Base-by-base conservation (phyloP, 2,329 filamentous ascomycete genomes). In the Apiospora hydei region DNA sequence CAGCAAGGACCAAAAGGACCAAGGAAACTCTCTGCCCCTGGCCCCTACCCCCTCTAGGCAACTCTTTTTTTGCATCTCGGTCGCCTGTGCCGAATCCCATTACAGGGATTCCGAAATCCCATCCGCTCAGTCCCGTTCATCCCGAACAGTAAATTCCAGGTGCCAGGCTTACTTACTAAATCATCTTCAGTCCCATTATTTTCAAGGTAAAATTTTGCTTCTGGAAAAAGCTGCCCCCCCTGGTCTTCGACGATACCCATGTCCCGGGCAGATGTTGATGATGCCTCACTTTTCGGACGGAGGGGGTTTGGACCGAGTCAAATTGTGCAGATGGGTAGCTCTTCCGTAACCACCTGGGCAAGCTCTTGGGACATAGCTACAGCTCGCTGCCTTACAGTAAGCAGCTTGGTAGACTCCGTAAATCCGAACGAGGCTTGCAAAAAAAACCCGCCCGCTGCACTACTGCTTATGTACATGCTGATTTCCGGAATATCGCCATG, bases 11-110 rank as follows among this genome's bases (percentile, higher is more conserved):
- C 34, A 38, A 38, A 38, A 38, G 34, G 34, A 57, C 53, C 53
- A 38, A 38, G 53, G 30, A n/a, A 64, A n/a, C 21, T 38, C 18
- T n/a, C 30, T 13, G 30, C 30, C 57, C 57, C 57, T 64, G 57
- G 7, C 34, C 24, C 57, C 34, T 41, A n/a, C 57, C 57, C 57
- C 30, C 18, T n/a, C 34, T 21, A n/a, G 8, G 18, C 57, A 41
- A n/a, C 34, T 41, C 18, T 41, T 61, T 38, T 61, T 61, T 30
- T 30, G 26, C 26, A 57, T 38, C 16, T 64, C 57, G 57, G 57
- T 64, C 57, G 57, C 34, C 57, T 64, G 18, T 64, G 34, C 34
- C 57, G 57, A 64, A n/a, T 41, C 57, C 57, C 57, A 64, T 64
- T 11, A 41, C 57, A 64, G 57, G 57, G 57, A 34, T 64, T 61